Base-by-base conservation (phyloP, 805 yeast genomes). In the Zygosaccharomyces bailii region DNA sequence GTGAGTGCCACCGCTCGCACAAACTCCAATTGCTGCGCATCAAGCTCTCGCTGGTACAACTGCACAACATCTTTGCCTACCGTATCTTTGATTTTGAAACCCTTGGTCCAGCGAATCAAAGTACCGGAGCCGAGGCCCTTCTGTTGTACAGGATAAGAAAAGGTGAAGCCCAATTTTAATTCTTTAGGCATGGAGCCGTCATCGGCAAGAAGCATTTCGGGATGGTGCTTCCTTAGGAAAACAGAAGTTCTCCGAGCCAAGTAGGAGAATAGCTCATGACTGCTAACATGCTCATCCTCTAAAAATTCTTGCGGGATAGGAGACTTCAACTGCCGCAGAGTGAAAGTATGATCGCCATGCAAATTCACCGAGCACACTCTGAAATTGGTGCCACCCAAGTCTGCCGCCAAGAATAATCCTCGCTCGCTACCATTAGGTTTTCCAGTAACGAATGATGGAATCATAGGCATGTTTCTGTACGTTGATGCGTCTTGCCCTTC, bases 41-140 rank as follows among this genome's bases (percentile, higher is more conserved):
- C 84, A 37, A 91, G 58, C 46, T 86, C 84, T 9, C 65, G 62
- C 66, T 93, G 98, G 49, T 88, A 74, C 36, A 80, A 66, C 35
- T 70, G 70, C 41, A 86, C 93, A 34, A 93, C 84, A 62, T 91
- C 97, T 59, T 82, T 71, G 43, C 87, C 95, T 27, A 91, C 85
- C 32, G 86, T 82, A 55, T 91, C 98, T 21, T 77, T 76, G 54
- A 93, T 83, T 57, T 86, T 80, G 67, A 86, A 91, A 27, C 98
- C 98, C 67, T 91, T 91, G 14, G 98, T 89, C 99, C 99, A 91
- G 66, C 98, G 82, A 40, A 91, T 76, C 51, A 93, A 75, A 7
- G 78, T 78, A 50, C 99, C 98, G 5, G 80, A 71, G 60, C 80
- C 77, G 54, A 93, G 70, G 2, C 89, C 84, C 18, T 85, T 79